Conservation (phyloP, 306 rosid genomes). For the Vigna angularis region DNA sequence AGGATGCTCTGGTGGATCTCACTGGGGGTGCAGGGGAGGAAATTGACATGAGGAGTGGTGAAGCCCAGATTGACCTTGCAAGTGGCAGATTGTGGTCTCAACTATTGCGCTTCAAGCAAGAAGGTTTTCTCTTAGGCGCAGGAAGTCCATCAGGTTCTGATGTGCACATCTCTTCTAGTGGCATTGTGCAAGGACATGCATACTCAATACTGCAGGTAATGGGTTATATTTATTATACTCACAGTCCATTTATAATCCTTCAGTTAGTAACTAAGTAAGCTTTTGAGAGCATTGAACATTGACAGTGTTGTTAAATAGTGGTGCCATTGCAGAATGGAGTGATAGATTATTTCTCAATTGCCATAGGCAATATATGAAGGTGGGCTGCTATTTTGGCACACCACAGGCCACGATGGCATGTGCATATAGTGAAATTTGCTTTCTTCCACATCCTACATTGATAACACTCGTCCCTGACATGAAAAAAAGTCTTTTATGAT, state of each 20-base stretch:
- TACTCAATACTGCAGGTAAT: constrained; percentile 92
- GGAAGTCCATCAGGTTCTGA: constrained; percentile 99
- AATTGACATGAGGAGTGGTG: constrained; percentile 95
- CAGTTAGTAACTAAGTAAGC: background rate
- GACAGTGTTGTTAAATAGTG: background rate
- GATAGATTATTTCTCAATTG: no score
- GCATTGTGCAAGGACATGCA: constrained; percentile 99
- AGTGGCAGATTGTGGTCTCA: constrained; percentile 99
- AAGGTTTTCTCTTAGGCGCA: constrained; percentile 95
- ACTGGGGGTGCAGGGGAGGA: constrained; percentile 99
- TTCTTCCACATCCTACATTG: background rate
- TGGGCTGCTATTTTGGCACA: background rate
- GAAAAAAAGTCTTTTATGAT: background rate
- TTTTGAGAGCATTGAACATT: constrained; percentile 11
- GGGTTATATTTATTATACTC: background rate
- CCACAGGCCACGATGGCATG: background rate
- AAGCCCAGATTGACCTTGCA: constrained; percentile 99
- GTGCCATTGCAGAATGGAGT: background rate
- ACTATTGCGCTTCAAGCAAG: constrained; percentile 93
- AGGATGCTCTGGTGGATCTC: constrained; percentile 99
- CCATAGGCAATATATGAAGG: background rate
- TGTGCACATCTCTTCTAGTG: constrained; percentile 95
- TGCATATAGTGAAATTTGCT: no score
- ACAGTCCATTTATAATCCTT: constrained; percentile 5
- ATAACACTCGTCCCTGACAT: constrained; percentile 6